Evolutionary conservation across 1,284 basidiomycete genomes (phyloP).

Genomic region (Irpex sp.): DNA sequence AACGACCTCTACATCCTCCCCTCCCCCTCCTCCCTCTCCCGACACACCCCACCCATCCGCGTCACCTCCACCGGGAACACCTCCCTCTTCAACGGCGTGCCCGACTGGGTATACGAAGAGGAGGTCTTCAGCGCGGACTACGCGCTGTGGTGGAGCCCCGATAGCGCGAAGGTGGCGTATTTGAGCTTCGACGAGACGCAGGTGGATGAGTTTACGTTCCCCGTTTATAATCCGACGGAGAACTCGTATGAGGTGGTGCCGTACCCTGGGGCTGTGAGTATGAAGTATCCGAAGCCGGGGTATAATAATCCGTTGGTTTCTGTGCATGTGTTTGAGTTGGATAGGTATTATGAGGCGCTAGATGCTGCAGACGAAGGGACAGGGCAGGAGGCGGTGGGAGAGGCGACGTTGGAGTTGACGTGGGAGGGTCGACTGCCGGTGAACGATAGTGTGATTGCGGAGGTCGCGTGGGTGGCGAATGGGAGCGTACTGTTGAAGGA

Average conservation of each 20-base stretch:
- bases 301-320: constrained; percentile 86
- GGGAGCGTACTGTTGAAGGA: constrained; percentile 82
- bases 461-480: constrained; percentile 85
- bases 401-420: constrained; percentile 54
- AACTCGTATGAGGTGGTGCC: constrained; percentile 69
- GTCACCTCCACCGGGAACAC: constrained; percentile 82
- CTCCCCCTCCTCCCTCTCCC: constrained; percentile 38
- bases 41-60: constrained; percentile 48
- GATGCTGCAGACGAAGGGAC: constrained; percentile 15
- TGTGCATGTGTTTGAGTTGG: constrained; percentile 81
- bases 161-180: constrained; percentile 79
- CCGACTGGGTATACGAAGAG: constrained; percentile 98
- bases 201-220: constrained; percentile 85
- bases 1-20: constrained; percentile 86
- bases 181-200: constrained; percentile 85
- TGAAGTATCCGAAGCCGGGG: constrained; percentile 93
- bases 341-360: constrained; percentile 33
- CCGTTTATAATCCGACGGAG: constrained; percentile 85
- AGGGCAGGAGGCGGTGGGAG: constrained; percentile 32
- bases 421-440: constrained; percentile 61
- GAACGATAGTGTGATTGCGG: constrained; percentile 72
- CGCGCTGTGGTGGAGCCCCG: constrained; percentile 91
- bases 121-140: constrained; percentile 77
- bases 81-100: constrained; percentile 90
- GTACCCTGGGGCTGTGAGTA: constrained; percentile 74